Evolutionary conservation across 2,329 filamentous ascomycete genomes (phyloP), one percentile per base, ranked within the genome.

Genomic region (Shiraia sp.): DNA sequence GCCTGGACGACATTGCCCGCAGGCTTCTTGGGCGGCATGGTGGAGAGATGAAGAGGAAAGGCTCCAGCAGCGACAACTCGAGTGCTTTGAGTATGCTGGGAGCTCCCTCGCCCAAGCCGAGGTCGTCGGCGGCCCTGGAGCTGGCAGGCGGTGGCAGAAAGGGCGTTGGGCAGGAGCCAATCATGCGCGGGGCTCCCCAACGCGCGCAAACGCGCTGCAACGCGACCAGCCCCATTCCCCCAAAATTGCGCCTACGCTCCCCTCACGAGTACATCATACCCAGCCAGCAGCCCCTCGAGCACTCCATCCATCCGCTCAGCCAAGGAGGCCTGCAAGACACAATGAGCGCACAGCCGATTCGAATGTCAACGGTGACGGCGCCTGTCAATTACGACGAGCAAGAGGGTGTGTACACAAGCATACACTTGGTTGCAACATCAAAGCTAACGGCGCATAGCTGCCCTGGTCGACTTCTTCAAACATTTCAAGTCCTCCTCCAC

Each of bases 311-410:
- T 41, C 43, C 31, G 43, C 28, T 17, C 15, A 35, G 9, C 41
- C 36, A 15, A 29, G 13, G 22, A 33, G 14, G n/a, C n/a, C n/a
- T 10, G 10, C 28, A 46, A 53, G 51, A 57, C 58, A 59, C 72
- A 74, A 96, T 96, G 92, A 87, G 90, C n/a, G n/a, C n/a, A n/a
- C n/a, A n/a, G n/a, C n/a, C n/a, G n/a, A n/a, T n/a, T 79, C 87
- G 96, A 65, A 81, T 90, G 64, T 5, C 4, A 22, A 85, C 87
- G 54, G 87, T 86, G 71, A 85, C 81, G 66, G 79, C 85, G 57
- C 82, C 87, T 36, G 90, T 96, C 61, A 86, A 95, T 70, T 99
- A 99, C 75, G 81, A 85, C 63, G 83, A 85, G 62, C 93, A 99
- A 72, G 83, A 93, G 73, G 76, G 88, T 90, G 72, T 58, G 83